phyloP scores from a whole-genome alignment of 768 basidiomycete species.

The Cystobasidium onofrii region DNA sequence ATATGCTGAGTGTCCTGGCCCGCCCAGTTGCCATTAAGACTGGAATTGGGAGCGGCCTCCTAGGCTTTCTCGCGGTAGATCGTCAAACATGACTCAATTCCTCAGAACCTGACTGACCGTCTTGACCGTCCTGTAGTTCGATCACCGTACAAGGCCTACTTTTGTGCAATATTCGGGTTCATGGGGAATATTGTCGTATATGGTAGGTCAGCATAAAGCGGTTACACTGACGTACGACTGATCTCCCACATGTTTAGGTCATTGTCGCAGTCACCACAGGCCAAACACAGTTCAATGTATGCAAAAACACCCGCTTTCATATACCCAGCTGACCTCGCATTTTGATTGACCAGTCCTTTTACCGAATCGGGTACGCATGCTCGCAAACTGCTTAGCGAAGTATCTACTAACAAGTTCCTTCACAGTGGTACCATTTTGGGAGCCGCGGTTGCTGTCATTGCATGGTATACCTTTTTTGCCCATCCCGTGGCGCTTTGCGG shows the following conservation, averaged over 20 bases:
- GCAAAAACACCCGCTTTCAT: neutral
- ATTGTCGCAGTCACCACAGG: conserved; percentile 87
- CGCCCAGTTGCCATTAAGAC: conserved; percentile 19
- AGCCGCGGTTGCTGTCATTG: conserved; percentile 62
- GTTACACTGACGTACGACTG: conserved; percentile 27
- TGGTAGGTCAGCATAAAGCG: conserved; percentile 48
- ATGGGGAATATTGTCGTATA: conserved; percentile 79
- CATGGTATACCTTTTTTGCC: conserved; percentile 69
- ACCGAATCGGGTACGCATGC: conserved; percentile 11
- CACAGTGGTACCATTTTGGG: conserved; percentile 50
- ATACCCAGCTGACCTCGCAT: neutral
- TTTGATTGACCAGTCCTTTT: conserved; percentile 52
- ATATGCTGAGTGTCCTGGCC: neutral
- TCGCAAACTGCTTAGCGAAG: too few relatives aligned
- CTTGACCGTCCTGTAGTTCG: neutral
- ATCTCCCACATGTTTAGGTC: conserved; percentile 60
- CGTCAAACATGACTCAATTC: too few relatives aligned
- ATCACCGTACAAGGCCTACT: conserved; percentile 13
- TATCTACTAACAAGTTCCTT: neutral
- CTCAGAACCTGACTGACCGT: neutral
- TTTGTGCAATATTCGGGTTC: conserved; percentile 65
- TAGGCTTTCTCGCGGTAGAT: conserved; percentile 11
- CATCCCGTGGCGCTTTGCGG: conserved; percentile 57
- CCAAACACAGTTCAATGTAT: conserved; percentile 66
- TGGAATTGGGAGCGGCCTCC: conserved; percentile 17